Evolutionary conservation across 2,329 filamentous ascomycete genomes (phyloP).

Genomic region (Ampelomyces quisqualis): DNA sequence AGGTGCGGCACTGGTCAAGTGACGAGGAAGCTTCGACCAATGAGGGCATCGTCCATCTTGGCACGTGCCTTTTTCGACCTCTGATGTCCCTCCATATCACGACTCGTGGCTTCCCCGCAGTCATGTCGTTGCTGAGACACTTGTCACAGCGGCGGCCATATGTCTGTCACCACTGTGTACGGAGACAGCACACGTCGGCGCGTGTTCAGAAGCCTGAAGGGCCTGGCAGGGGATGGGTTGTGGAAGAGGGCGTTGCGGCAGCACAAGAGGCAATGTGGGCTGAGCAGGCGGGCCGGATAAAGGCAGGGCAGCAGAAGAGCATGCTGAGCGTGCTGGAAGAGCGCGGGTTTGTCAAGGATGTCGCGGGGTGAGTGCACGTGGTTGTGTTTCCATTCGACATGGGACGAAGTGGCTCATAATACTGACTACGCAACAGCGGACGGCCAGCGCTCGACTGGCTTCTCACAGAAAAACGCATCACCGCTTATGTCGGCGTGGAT

Average conservation of each 20-base stretch:
- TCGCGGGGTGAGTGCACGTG: constrained; percentile 63
- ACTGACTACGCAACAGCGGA: constrained; percentile 34
- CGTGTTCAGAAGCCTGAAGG: constrained; percentile 19
- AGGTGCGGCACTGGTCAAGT: constrained; percentile 17
- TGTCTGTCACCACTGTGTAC: constrained; percentile 33
- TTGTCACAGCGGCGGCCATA: constrained; percentile 30
- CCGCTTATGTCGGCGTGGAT: constrained; percentile 78
- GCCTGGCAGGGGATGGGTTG: constrained; percentile 24
- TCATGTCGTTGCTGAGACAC: constrained; percentile 34
- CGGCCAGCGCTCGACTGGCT: constrained; percentile 61
- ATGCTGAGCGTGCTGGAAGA: constrained; percentile 68
- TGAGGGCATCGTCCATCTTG: constrained; percentile 15
- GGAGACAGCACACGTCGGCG: constrained; percentile 21
- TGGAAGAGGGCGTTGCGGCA: constrained; percentile 18
- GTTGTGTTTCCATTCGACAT: constrained; percentile 5
- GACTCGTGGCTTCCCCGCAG: constrained; percentile 20
- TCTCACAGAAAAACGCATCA: constrained; percentile 65
- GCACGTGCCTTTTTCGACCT: constrained; percentile 24
- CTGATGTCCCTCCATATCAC: constrained; percentile 6
- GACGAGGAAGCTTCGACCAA: constrained; percentile 27
- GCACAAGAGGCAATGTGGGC: constrained; percentile 27
- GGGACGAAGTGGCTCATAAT: no score
- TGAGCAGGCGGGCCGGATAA: constrained; percentile 31
- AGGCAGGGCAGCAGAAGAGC: constrained; percentile 35
- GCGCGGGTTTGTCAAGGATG: constrained; percentile 71